phyloP scores from a whole-genome alignment of 208 protist genomes.

The Trypanosoma cruzi region DNA sequence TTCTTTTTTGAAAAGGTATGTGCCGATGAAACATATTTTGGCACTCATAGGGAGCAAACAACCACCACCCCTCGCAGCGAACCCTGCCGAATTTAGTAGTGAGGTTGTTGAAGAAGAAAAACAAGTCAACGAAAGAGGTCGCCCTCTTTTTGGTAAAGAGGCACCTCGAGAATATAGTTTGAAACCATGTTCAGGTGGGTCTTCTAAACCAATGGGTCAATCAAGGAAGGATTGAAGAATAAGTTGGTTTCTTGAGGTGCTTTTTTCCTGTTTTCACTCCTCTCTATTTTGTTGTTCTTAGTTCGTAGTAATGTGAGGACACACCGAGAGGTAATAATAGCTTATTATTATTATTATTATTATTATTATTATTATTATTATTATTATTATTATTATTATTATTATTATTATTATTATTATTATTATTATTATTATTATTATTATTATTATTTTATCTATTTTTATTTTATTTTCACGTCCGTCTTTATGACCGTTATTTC shows the following conservation, averaged over 20 bases:
- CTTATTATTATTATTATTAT: no score
- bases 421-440: no score
- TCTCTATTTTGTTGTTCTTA: conserved; percentile 11
- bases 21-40: conserved; percentile 49
- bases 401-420: no score
- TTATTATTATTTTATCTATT: no score
- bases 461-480: neutral
- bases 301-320: neutral
- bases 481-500: neutral
- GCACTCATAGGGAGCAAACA: conserved; percentile 41
- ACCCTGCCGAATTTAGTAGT: conserved; percentile 72
- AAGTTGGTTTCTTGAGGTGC: neutral
- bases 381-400: no score
- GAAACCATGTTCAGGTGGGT: neutral
- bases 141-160: neutral
- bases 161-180: neutral
- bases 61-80: conserved; percentile 38
- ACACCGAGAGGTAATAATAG: neutral
- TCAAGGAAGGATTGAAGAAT: neutral
- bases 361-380: no score
- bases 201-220: neutral
- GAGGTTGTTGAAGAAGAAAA: conserved; percentile 42
- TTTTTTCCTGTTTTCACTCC: no score
- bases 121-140: conserved; percentile 8
- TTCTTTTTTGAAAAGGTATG: conserved; percentile 57